Conservation (phyloP, 2,329 filamentous ascomycete species). For the Colletotrichum truncatum region DNA sequence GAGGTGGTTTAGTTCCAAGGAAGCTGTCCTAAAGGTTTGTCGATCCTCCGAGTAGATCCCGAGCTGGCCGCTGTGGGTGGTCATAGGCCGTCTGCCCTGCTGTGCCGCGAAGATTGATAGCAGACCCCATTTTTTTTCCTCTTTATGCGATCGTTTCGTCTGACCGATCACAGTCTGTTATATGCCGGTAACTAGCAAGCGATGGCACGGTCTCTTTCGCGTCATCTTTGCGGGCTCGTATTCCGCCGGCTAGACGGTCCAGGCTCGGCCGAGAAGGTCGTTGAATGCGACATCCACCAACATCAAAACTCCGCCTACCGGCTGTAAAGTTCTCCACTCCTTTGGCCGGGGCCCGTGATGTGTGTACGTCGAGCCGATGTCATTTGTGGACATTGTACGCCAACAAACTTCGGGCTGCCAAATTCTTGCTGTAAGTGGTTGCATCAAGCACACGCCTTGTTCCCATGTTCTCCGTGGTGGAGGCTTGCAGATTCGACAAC, state of each 20-base stretch:
- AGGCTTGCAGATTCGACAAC: neutral
- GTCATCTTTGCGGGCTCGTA: conserved; percentile 1
- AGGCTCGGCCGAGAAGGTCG: neutral
- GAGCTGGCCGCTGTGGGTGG: conserved; percentile 1
- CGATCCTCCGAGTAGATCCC: conserved; percentile 5
- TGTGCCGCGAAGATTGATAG: neutral
- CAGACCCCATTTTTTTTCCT: neutral
- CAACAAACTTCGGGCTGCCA: neutral
- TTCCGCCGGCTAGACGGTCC: conserved; percentile 4
- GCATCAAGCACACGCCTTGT: conserved; percentile 15
- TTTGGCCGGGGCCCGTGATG: neutral
- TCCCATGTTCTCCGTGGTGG: neutral
- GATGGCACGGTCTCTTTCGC: conserved; percentile 3
- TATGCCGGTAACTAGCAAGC: conserved; percentile 12
- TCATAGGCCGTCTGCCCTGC: neutral
- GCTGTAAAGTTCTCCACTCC: neutral
- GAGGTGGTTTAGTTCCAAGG: conserved; percentile 10
- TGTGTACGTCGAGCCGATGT: neutral
- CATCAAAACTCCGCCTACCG: neutral
- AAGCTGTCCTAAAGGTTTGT: neutral
- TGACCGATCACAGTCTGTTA: conserved; percentile 3
- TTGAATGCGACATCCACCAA: neutral
- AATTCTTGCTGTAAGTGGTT: neutral
- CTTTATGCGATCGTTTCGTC: neutral
- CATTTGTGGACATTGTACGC: conserved; percentile 24